phyloP scores from a whole-genome alignment of 1,284 basidiomycete genomes.

The Leccinum pachyderme region DNA sequence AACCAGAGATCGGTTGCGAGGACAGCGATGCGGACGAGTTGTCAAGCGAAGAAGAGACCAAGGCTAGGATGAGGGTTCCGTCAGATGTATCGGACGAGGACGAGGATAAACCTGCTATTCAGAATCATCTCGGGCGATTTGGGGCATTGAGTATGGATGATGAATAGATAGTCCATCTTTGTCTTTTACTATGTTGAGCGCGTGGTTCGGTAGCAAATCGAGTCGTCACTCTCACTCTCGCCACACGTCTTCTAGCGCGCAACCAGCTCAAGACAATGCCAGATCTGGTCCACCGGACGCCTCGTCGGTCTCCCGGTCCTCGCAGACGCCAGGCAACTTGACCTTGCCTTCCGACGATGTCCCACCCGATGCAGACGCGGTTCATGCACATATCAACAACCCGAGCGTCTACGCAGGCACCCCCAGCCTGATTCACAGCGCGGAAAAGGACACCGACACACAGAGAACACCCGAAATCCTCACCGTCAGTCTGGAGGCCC shows the following conservation, averaged over 20 bases:
- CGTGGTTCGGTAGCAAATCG: slow-evolving; percentile 31
- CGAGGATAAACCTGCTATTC: slow-evolving; percentile 5
- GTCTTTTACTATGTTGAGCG: slow-evolving; percentile 22
- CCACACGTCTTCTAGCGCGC: slow-evolving; percentile 3
- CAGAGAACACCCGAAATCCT: slow-evolving; percentile 12
- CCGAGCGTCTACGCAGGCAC: slow-evolving; percentile 20
- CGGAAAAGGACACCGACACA: slow-evolving; percentile 14
- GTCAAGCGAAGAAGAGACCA: slow-evolving; percentile 10
- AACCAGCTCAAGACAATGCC: neutral
- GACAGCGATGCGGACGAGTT: slow-evolving; percentile 25
- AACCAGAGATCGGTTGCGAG: slow-evolving; percentile 33
- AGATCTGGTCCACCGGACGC: slow-evolving; percentile 10
- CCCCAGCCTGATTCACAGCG: slow-evolving; percentile 20
- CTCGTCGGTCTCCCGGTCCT: slow-evolving; percentile 21
- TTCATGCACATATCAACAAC: slow-evolving; percentile 25
- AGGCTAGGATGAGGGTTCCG: neutral
- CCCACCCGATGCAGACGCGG: slow-evolving; percentile 25
- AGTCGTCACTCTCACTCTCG: slow-evolving; percentile 20
- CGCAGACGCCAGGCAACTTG: slow-evolving; percentile 11
- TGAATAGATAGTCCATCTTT: slow-evolving; percentile 1
- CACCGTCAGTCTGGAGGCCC: slow-evolving; percentile 1
- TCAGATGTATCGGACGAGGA: slow-evolving; percentile 17
- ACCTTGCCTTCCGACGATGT: slow-evolving; percentile 22
- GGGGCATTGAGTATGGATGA: slow-evolving; percentile 35
- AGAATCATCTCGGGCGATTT: slow-evolving; percentile 25